Evolutionary conservation across 345 rosid species (phyloP).

Genomic region (Pistacia integerrima): DNA sequence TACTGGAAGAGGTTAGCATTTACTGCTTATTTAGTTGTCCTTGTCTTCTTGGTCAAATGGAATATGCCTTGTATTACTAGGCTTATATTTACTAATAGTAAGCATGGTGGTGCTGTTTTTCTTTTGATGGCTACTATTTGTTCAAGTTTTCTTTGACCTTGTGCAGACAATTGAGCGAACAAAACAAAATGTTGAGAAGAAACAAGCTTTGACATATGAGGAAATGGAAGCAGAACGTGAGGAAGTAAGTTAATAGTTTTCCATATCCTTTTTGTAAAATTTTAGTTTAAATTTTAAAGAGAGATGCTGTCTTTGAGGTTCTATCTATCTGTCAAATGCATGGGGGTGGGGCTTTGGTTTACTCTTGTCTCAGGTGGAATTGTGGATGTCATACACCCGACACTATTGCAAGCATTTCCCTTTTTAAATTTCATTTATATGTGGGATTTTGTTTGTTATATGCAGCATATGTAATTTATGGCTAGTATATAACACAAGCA

Average conservation of each 20-base stretch:
- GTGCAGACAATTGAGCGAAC: constrained; percentile 71
- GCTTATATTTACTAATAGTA: neutral
- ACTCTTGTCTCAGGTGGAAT: neutral
- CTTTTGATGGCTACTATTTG: neutral
- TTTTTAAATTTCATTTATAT: neutral
- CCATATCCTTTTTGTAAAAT: neutral
- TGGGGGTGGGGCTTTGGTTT: neutral
- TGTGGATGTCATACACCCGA: neutral
- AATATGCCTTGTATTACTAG: constrained; percentile 4
- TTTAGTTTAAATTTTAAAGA: neutral
- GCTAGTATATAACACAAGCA: neutral
- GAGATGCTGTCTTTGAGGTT: neutral
- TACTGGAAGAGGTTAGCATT: constrained; percentile 71
- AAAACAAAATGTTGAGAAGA: constrained; percentile 85
- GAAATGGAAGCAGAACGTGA: constrained; percentile 98
- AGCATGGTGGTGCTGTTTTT: neutral
- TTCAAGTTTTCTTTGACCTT: constrained; percentile 10
- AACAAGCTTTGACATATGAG: constrained; percentile 91
- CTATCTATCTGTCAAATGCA: neutral
- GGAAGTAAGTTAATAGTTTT: constrained; percentile 49
- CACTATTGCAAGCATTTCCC: neutral
- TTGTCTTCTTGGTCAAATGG: neutral
- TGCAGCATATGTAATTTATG: neutral
- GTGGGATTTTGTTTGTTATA: neutral
- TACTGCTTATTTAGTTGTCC: neutral